Evolutionary conservation across 495 filamentous ascomycete genomes (phyloP), one percentile per base, ranked within the genome.

Genomic region (Neurospora intermedia): DNA sequence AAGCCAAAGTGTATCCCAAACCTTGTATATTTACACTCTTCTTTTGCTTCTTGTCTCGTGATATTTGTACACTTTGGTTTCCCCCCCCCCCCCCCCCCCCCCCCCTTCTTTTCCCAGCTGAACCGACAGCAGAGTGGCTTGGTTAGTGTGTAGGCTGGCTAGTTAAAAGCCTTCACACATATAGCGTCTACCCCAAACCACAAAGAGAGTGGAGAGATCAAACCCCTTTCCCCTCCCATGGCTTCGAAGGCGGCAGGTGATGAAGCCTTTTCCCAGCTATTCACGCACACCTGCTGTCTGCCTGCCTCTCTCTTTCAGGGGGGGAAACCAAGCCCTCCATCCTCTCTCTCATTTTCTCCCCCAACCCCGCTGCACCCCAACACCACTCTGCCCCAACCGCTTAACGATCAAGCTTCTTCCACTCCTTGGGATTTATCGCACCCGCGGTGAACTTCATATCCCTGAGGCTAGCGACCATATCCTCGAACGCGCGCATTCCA

Each of bases 401-500:
- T 62, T 62, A 62, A 62, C 54, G 54, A 62, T 62, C 54, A 62
- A 62, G 54, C 23, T 62, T 35, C 54, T 62, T 62, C 54, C 54
- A 62, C 71, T 40, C 48, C 54, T 69, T 70, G 3, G 31, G 54
- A 66, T 46, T 69, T 35, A 72, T 54, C 43, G 27, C 43, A 10
- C 54, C 43, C 0, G 42, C 43, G 0, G 48, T 72, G 46, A 86
- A 43, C 9, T 78, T 72, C 74, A 85, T 69, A 42, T 71, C 74
- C 40, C 84, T 82, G 72, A 93, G 84, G 83, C 84, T 86, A 79
- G 85, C 78, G n/a, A 97, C 91, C 87, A 92, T 88, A 54, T 80
- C 76, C 79, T 94, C 91, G 75, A 98, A 83, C 43, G 84, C 87
- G 42, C 84, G 78, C 78, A 91, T 82, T 31, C 95, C 95, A 72